phyloP scores from a whole-genome alignment of 305 asterid species.

The Plantago coronopus region DNA sequence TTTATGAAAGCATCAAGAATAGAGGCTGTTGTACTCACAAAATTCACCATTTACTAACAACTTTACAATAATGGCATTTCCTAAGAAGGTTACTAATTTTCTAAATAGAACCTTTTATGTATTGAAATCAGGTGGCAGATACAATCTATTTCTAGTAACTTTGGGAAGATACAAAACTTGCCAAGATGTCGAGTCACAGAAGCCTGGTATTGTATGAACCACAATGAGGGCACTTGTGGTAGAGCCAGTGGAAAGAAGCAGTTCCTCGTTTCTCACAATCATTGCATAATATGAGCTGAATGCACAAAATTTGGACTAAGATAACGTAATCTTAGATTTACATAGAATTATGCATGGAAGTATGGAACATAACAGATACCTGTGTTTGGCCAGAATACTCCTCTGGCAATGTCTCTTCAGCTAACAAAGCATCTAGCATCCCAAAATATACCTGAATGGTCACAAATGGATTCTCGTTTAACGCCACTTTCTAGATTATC shows the following conservation, averaged over 20 bases:
- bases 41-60: conserved; percentile 13
- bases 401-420: conserved; percentile 80
- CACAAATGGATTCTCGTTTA: neutral
- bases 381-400: conserved; percentile 69
- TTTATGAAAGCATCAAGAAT: conserved; percentile 2
- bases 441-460: conserved; percentile 66
- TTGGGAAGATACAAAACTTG: conserved; percentile 21
- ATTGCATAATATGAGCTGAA: conserved; percentile 81
- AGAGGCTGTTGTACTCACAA: conserved; percentile 23
- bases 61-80: conserved; percentile 19
- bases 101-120: conserved; percentile 17
- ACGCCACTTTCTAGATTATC: neutral
- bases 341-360: conserved; percentile 14
- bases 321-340: conserved; percentile 11
- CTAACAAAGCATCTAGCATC: conserved; percentile 80
- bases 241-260: conserved; percentile 70
- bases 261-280: conserved; percentile 77
- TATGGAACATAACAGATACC: conserved; percentile 32
- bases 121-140: neutral
- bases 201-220: conserved; percentile 86
- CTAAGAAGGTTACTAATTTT: conserved; percentile 21
- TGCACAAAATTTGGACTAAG: conserved; percentile 8
- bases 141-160: conserved; percentile 5
- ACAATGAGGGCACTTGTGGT: conserved; percentile 78
- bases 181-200: conserved; percentile 35